These are phyloP conservation scores for Oryza meridionalis DNA, from an alignment of 176 grass and related monocot species.

Conservation along the genomic window DNA sequence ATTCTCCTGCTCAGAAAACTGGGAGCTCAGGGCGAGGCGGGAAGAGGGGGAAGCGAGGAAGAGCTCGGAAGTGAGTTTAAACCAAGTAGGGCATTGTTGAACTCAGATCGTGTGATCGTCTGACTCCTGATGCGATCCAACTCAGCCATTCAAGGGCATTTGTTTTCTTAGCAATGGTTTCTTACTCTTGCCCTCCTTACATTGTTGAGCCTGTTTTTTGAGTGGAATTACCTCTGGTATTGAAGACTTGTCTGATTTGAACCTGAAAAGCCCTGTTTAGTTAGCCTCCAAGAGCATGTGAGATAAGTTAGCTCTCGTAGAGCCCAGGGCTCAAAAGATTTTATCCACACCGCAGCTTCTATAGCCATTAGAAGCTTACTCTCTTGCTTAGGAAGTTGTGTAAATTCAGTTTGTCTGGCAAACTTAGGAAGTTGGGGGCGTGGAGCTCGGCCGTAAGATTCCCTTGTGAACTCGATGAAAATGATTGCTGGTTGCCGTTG, in stretches of 20 bases:
- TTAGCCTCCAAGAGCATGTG: not conserved
- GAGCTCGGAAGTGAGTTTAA: conserved; percentile 42
- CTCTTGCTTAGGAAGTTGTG: too few relatives aligned
- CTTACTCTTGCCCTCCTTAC: not conserved
- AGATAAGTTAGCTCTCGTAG: not conserved
- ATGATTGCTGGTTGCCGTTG: too few relatives aligned
- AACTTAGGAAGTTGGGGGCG: not conserved
- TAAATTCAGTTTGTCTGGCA: too few relatives aligned
- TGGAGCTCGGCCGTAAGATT: not conserved
- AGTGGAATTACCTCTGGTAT: conserved; percentile 17
- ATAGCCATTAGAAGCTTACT: too few relatives aligned
- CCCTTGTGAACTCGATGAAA: not conserved
- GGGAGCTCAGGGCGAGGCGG: conserved; percentile 49
- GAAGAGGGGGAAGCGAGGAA: conserved; percentile 58
- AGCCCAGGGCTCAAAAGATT: not conserved
- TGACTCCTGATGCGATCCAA: conserved; percentile 37
- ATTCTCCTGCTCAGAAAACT: conserved; percentile 40
- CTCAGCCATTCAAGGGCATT: conserved; percentile 22
- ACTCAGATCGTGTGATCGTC: conserved; percentile 34
- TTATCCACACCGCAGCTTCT: too few relatives aligned
- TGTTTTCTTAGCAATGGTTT: conserved; percentile 18
- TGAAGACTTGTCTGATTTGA: not conserved
- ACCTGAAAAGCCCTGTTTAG: not conserved
- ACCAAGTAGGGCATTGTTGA: not conserved
- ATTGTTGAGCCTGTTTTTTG: not conserved